Base-by-base conservation (phyloP, 257 asterid species). In the Solanum pimpinellifolium region DNA sequence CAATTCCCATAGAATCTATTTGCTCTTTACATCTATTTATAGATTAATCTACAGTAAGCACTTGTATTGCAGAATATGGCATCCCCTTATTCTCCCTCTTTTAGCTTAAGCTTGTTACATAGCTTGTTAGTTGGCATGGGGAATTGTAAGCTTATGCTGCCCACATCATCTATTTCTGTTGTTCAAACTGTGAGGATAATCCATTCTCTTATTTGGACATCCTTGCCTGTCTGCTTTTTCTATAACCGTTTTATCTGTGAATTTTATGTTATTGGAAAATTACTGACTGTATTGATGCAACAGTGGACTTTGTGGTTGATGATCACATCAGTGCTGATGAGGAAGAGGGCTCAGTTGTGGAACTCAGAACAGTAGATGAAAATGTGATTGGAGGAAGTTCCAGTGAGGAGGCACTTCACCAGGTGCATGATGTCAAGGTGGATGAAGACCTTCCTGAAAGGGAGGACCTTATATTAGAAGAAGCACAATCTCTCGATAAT, bases 221-320 rank as follows among this genome's bases (percentile, higher is more conserved):
- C 41, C 78, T 85, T 85, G 18, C 13, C 68, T 3, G 18, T 86
- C 23, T 86, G 23, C 7, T 47, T 31, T 75, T 49, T 35, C 62
- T 23, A 23, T 74, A 14, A 21, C 9, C 3, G 31, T 44, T 70
- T 85, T 21, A 9, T 80, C 14, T 33, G 41, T 78, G 29, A 37
- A 9, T 76, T 42, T 21, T 47, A 33, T 52, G 83, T 35, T 59
- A 44, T 44, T 46, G n/a, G 31, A 11, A 46, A 72, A 82, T 86
- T 33, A 83, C 16, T 47, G 74, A 86, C 80, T 1, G 20, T 33
- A 20, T 65, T 86, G 59, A 86, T 83, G 35, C 65, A 84, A 84
- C 87, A 90, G 88, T 97, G 99, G 99, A 97, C 90, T 95, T 91
- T 93, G 98, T 91, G 91, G 92, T 95, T 86, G 98, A 94, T 87